Percentiles rank a stretch among this genome's conserved stretches.
phyloP scores from a whole-genome alignment of 257 asterid species.

The Henckelia pumila region DNA sequence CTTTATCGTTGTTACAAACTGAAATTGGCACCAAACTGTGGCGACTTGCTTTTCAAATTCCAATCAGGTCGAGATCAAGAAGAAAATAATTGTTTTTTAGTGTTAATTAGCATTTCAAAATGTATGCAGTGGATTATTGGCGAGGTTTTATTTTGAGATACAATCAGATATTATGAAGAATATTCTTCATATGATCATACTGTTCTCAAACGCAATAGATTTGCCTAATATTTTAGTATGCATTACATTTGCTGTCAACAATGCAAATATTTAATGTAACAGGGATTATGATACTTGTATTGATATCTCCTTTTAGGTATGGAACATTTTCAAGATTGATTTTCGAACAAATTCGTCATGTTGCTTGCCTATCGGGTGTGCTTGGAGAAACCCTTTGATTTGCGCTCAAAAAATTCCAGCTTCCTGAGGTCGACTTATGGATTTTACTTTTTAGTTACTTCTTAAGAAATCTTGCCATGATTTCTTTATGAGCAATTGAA shows the following conservation, averaged over 20 bases:
- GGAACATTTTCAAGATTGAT: neutral
- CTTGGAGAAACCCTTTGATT: neutral
- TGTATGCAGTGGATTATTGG: neutral
- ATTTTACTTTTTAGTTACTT: neutral
- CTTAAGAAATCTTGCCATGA: constrained; percentile 32
- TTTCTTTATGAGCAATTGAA: constrained; percentile 24
- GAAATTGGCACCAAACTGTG: neutral
- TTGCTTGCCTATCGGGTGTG: neutral
- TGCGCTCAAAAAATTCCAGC: neutral
- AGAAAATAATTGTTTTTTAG: neutral
- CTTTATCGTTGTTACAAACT: neutral
- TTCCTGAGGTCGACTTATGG: neutral
- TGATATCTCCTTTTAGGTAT: neutral
- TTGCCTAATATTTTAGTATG: too few species aligned
- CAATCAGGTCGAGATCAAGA: neutral
- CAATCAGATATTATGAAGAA: neutral
- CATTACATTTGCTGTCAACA: too few species aligned
- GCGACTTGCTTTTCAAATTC: neutral
- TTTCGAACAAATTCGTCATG: neutral
- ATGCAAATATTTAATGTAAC: neutral
- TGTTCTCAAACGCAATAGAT: neutral
- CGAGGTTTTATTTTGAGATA: neutral
- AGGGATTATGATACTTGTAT: neutral
- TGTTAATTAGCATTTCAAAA: neutral
- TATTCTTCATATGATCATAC: neutral